Base-by-base conservation (phyloP, 1,139 yeast species). In the Groenewaldozyma auringiensis region DNA sequence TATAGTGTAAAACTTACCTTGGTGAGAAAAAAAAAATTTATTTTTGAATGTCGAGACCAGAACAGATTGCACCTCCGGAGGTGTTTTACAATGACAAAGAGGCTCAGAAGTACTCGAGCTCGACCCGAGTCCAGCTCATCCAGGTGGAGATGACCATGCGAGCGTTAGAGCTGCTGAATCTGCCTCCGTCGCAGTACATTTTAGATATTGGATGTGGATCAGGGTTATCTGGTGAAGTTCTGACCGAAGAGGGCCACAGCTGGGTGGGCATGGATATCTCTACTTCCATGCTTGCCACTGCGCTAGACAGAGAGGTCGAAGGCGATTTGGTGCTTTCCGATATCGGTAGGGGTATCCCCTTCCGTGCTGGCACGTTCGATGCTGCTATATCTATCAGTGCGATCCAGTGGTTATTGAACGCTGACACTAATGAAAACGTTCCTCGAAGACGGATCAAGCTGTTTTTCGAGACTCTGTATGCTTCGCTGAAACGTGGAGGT, bases 201-300 rank as follows among this genome's bases (percentile, higher is more conserved):
- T 76, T 92, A 27, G 99, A 92, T 73, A 75, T 92, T 40, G 99
- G 99, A 14, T 89, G 98, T 70, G 99, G 99, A 6, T 87, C 96
- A 0, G 98, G 99, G 0, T 74, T 92, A 31, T 83, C 94, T 32
- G 98, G 98, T 2, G 97, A 92, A 62, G 92, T 92, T 22, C 69
- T 92, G 45, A 80, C 94, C 0, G 95, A 92, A 61, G 97, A 92
- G 64, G 95, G 95, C 3, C 95, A 87, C 61, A 71, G 81, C 49
- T 92, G 98, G 98, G 69, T 87, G 29, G 99, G 99, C 2, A 81
- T 92, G 89, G 99, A 92, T 66, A 92, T 92, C 46, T 79, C 97
- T 0, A 94, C 97, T 0, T 81, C 89, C 45, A 92, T 92, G 99
- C 73, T 92, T 58, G 96, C 96, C 1, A 85, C 94, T 2, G 98